Conservation (phyloP, 139 green algal species). For the Volvox africanus region DNA sequence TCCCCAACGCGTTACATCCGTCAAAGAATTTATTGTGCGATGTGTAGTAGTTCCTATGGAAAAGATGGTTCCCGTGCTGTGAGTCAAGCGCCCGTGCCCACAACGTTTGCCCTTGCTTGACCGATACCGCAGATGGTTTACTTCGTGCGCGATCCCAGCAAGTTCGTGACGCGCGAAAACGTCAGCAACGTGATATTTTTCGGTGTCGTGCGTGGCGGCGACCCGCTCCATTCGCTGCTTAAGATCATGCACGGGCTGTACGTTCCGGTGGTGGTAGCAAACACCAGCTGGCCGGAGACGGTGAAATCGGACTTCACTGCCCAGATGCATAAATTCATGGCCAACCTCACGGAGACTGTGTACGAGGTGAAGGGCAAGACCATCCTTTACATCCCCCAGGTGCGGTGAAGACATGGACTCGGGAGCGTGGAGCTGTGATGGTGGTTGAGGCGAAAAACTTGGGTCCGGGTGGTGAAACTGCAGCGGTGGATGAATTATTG, state of each 20-base stretch:
- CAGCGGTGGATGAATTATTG: no score
- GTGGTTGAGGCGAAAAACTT: no score
- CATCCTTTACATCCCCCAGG: slow-evolving; percentile 85
- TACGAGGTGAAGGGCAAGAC: slow-evolving; percentile 82
- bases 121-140: slow-evolving; percentile 61
- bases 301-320: slow-evolving; percentile 82
- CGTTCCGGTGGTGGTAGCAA: slow-evolving; percentile 74
- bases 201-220: slow-evolving; percentile 56
- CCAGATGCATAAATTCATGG: slow-evolving; percentile 86
- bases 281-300: slow-evolving; percentile 82
- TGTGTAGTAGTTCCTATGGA: no score
- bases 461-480: no score
- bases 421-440: no score
- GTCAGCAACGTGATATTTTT: slow-evolving; percentile 69
- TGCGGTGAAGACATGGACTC: not conserved
- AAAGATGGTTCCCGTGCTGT: no score
- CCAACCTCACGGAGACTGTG: slow-evolving; percentile 81
- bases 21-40: no score
- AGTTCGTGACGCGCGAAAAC: slow-evolving; percentile 73
- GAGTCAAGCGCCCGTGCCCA: no score
- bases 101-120: not conserved
- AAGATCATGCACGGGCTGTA: slow-evolving; percentile 82
- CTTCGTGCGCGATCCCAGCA: slow-evolving; percentile 75
- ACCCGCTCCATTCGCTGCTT: slow-evolving; percentile 74
- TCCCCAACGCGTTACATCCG: no score